Conservation (phyloP, 768 basidiomycete species). For the Pulveroboletus sp. region DNA sequence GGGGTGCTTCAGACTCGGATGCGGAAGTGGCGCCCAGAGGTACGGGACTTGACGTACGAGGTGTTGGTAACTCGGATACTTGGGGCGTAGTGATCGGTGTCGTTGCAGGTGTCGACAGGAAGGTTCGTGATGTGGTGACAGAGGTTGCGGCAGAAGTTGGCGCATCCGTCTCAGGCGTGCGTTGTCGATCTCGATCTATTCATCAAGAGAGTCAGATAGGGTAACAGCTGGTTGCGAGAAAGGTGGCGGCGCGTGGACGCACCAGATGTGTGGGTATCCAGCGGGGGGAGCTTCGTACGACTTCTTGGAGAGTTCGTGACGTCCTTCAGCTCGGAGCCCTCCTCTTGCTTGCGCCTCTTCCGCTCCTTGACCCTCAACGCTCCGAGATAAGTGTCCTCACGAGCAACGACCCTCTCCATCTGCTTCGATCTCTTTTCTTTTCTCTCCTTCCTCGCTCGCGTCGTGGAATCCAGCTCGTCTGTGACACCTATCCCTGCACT, state of each 20-base stretch:
- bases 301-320: slow-evolving; percentile 54
- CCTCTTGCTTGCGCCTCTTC: slow-evolving; percentile 37
- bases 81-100: slow-evolving; percentile 35
- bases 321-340: slow-evolving; percentile 47
- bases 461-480: slow-evolving; percentile 16
- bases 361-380: slow-evolving; percentile 34
- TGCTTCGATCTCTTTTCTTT: slow-evolving; percentile 26
- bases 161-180: slow-evolving; percentile 33
- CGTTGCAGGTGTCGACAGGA: slow-evolving; percentile 39
- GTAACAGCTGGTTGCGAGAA: slow-evolving; percentile 1
- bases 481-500: slow-evolving; percentile 7
- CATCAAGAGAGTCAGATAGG: slow-evolving; percentile 13
- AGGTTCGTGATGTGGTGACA: slow-evolving; percentile 34
- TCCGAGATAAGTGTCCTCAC: slow-evolving; percentile 23
- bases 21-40: slow-evolving; percentile 33
- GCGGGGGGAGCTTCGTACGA: slow-evolving; percentile 31
- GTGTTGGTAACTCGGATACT: slow-evolving; percentile 43
- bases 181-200: slow-evolving; percentile 35
- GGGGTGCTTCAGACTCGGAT: slow-evolving; percentile 29
- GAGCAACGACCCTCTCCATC: slow-evolving; percentile 15
- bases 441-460: slow-evolving; percentile 43
- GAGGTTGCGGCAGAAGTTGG: slow-evolving; percentile 35
- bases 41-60: slow-evolving; percentile 45
- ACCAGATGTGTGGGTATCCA: slow-evolving; percentile 38
- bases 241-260: slow-evolving; percentile 5